A percentile compares a stretch with the other conserved stretches of the same genome.
Evolutionary conservation across 2,329 filamentous ascomycete genomes (phyloP).

Genomic region (Dactylellina drechsleri): DNA sequence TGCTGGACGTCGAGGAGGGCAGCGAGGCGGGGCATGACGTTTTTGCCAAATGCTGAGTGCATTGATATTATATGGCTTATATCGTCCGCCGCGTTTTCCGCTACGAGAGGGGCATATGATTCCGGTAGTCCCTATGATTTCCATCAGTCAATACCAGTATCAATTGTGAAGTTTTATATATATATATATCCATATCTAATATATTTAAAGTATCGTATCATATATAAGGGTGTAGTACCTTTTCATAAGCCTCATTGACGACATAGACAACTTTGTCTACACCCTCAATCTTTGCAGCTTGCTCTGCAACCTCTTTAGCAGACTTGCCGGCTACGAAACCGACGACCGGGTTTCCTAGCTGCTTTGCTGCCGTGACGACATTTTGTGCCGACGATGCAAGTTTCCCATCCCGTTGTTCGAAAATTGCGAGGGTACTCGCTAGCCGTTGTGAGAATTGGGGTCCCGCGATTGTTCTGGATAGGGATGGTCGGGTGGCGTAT

Average conservation of each 20-base stretch:
- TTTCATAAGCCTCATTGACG: constrained; percentile 90
- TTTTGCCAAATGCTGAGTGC: constrained; percentile 97
- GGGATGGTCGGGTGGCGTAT: constrained; percentile 17
- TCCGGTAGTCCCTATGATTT: constrained; percentile 79
- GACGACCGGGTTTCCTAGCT: constrained; percentile 84
- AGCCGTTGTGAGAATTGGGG: constrained; percentile 29
- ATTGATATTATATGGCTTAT: constrained; percentile 91
- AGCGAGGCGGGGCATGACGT: constrained; percentile 86
- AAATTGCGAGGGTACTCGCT: constrained; percentile 81
- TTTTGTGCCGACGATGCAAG: constrained; percentile 84
- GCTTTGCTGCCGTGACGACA: constrained; percentile 84
- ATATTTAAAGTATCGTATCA: background rate
- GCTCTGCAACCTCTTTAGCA: constrained; percentile 78
- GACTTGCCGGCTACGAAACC: constrained; percentile 86
- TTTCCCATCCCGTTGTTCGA: constrained; percentile 92
- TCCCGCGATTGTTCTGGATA: constrained; percentile 14
- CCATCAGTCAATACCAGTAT: background rate
- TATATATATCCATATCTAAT: no score
- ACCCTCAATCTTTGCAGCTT: constrained; percentile 88
- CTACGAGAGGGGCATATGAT: constrained; percentile 90
- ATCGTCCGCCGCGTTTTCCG: constrained; percentile 93
- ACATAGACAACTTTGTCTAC: constrained; percentile 91
- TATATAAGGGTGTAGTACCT: constrained; percentile 66
- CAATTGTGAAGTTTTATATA: constrained; percentile 6
- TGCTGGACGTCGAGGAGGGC: constrained; percentile 92